These are phyloP conservation scores for Aspergillus bertholletiae DNA, from an alignment of 495 filamentous ascomycete genomes.

Conservation along the genomic window DNA sequence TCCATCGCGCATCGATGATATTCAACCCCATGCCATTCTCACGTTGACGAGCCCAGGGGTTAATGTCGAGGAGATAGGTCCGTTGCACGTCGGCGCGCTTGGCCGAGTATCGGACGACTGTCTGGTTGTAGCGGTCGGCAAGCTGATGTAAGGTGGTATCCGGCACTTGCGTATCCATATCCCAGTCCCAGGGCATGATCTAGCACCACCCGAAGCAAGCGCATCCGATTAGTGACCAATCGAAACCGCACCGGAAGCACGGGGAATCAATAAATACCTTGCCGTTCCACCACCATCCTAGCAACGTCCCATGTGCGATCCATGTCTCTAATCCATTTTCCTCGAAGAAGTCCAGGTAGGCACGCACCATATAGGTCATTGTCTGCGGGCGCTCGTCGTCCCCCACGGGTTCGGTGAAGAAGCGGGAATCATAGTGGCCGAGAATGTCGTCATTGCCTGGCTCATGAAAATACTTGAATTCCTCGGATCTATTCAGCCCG, in stretches of 20 bases:
- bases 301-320: slow-evolving; percentile 82
- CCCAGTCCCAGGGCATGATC: slow-evolving; percentile 85
- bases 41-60: slow-evolving; percentile 60
- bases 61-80: slow-evolving; percentile 73
- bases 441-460: slow-evolving; percentile 53
- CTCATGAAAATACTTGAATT: slow-evolving; percentile 53
- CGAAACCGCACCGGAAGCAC: not conserved
- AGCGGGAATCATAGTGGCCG: slow-evolving; percentile 71
- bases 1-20: slow-evolving; percentile 83
- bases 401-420: slow-evolving; percentile 55
- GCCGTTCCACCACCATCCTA: slow-evolving; percentile 93
- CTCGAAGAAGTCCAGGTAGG: slow-evolving; percentile 66
- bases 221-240: not conserved
- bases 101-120: slow-evolving; percentile 54
- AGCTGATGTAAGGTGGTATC: slow-evolving; percentile 59
- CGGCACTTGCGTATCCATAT: slow-evolving; percentile 80
- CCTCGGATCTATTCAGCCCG: slow-evolving; percentile 30
- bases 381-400: slow-evolving; percentile 62
- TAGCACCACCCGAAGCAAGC: slow-evolving; percentile 17
- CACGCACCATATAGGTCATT: slow-evolving; percentile 64
- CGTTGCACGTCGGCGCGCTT: slow-evolving; percentile 33
- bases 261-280: slow-evolving; percentile 35
- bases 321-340: slow-evolving; percentile 71
- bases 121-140: slow-evolving; percentile 61
- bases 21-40: slow-evolving; percentile 66